Evolutionary conservation across 495 filamentous ascomycete species (phyloP), one percentile per base, ranked within the genome.

Genomic region (Immersiella caudata): DNA sequence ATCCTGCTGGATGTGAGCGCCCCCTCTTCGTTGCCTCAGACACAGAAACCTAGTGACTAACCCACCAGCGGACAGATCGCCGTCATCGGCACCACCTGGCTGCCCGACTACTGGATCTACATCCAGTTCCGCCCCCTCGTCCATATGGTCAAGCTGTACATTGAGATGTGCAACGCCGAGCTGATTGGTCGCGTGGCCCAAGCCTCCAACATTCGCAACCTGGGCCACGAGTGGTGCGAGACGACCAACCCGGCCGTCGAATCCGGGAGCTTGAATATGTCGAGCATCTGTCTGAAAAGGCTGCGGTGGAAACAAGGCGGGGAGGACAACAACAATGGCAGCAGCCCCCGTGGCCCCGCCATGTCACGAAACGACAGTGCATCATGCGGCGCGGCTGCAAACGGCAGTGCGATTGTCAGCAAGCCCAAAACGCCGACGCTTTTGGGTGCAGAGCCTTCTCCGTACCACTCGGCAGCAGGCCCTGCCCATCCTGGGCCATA

Each of bases 121-220:
- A 73, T 82, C 56, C 79, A 81, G 75, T 82, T 83, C 66, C 79
- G 81, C 29, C 81, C 80, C 12, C 66, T 82, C n/a, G 75, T 75
- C 18, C 81, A 83, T 66, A 78, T 77, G 25, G 74, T 82, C 27
- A 82, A 82, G 60, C 74, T 83, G 24, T 76, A 80, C 69, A 80
- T 83, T 64, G 81, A 83, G 68, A 74, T 83, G 70, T 75, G 75
- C 49, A 82, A 82, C 76, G 78, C 81, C 1, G 72, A 75, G n/a
- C 78, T 83, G 7, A 81, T 83, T 62, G 55, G 56, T 7, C 56
- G 62, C 35, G 61, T 71, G 6, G 69, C 67, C 18, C 14, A 49
- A 24, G 66, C 18, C 4, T 66, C 64, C 21, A 9, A 46, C 6
- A 14, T 46, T 9, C 60, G 60, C 29, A 3, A 49, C 33, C 49